These are phyloP conservation scores for Rhododendron williamsianum DNA, from an alignment of 148 eudicot genomes.

Conservation along the genomic window DNA sequence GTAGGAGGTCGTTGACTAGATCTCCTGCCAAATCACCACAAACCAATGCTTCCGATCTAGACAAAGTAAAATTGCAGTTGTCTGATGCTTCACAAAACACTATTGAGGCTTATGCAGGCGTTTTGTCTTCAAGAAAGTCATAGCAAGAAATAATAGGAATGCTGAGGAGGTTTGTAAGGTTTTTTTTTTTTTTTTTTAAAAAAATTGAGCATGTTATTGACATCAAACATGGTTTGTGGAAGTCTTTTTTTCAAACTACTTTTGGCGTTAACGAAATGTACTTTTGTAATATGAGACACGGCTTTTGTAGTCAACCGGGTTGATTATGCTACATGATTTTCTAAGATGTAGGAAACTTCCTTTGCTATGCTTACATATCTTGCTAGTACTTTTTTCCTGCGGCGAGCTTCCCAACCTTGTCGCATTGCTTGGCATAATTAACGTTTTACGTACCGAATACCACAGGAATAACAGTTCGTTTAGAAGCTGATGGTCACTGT, in stretches of 20 bases:
- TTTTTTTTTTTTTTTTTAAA: not conserved
- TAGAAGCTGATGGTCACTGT: not conserved
- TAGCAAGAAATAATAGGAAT: not conserved
- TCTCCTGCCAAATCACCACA: not conserved
- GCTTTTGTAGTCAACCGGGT: not conserved
- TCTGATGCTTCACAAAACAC: too few relatives aligned
- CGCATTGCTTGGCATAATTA: not conserved
- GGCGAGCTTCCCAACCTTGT: not conserved
- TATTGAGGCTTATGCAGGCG: not conserved
- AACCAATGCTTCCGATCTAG: not conserved
- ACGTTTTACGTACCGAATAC: not conserved
- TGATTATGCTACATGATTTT: not conserved
- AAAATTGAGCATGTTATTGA: not conserved
- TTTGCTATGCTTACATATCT: not conserved
- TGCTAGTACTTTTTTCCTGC: not conserved
- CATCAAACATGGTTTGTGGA: not conserved
- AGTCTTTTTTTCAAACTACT: not conserved
- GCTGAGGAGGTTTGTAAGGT: not conserved
- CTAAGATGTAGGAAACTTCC: not conserved
- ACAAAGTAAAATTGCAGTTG: not conserved
- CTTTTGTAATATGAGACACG: not conserved
- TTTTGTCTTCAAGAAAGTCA: not conserved
- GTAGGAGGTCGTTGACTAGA: conserved; percentile 23
- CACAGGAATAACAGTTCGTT: not conserved
- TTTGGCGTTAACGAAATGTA: not conserved